These are phyloP conservation scores for Lithocarpus polystachyus DNA, from an alignment of 306 rosid genomes.

Conservation along the genomic window DNA sequence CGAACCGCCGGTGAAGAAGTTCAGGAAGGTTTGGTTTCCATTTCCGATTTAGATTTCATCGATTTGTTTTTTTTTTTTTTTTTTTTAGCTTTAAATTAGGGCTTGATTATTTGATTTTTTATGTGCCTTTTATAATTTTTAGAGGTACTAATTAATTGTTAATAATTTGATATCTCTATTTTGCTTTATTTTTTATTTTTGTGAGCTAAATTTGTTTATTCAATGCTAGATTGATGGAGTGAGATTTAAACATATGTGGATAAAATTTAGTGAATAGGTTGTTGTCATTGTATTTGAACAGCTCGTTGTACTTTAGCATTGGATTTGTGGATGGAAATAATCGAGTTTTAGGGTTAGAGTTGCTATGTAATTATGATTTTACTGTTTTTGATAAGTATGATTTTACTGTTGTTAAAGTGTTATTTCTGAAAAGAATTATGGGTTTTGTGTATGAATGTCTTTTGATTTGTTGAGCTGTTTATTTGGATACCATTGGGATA, in stretches of 20 bases:
- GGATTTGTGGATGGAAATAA: neutral
- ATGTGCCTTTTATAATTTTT: neutral
- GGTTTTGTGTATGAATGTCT: no score
- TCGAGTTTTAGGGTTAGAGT: neutral
- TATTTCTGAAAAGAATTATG: no score
- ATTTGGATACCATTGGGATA: no score
- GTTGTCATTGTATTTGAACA: neutral
- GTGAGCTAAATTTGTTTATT: constrained; percentile 1
- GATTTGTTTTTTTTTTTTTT: neutral
- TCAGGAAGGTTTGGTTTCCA: constrained; percentile 47
- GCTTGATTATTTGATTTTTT: neutral
- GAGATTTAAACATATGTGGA: neutral
- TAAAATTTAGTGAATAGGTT: neutral
- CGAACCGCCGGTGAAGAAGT: constrained; percentile 64
- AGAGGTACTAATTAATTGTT: neutral
- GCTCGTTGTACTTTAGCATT: neutral
- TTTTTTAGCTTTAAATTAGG: neutral
- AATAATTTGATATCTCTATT: no score
- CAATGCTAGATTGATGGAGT: neutral
- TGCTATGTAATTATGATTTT: neutral
- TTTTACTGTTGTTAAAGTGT: neutral
- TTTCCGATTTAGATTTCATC: constrained; percentile 7
- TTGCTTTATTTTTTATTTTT: neutral
- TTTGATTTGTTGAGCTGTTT: no score
- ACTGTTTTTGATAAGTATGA: neutral